These are phyloP conservation scores for Eimeria necatrix DNA, from an alignment of 169 alveolate genomes.

Conservation along the genomic window DNA sequence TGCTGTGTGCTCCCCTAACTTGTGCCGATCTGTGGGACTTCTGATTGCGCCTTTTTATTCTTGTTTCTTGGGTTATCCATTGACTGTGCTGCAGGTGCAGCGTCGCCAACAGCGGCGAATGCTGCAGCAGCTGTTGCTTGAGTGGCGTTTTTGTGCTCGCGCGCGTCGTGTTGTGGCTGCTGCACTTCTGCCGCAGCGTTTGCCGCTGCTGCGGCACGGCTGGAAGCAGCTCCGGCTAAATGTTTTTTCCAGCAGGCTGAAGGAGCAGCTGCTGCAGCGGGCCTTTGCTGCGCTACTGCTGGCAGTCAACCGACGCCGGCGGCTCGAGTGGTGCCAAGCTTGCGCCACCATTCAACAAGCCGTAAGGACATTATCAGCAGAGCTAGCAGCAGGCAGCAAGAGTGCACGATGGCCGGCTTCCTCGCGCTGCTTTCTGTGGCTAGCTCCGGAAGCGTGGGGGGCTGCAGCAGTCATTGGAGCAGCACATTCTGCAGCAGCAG, in stretches of 20 bases:
- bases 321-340: conserved; percentile 23
- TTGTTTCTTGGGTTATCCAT: too few relatives aligned
- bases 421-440: background rate
- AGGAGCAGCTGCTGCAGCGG: conserved; percentile 18
- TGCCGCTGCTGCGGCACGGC: conserved; percentile 28
- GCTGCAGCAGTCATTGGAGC: background rate
- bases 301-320: conserved; percentile 23
- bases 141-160: background rate
- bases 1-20: background rate
- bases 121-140: conserved; percentile 15
- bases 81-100: background rate
- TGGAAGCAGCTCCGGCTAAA: conserved; percentile 18
- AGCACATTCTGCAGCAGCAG: conserved; percentile 22
- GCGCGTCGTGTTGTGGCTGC: conserved; percentile 5
- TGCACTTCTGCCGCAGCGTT: conserved; percentile 15
- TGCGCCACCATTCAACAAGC: conserved; percentile 14
- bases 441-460: background rate
- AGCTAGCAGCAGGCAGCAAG: background rate
- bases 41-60: background rate
- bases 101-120: background rate
- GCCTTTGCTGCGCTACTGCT: conserved; percentile 21
- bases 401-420: background rate
- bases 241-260: background rate
- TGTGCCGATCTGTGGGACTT: background rate
- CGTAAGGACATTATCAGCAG: background rate